Base-by-base conservation (phyloP, 768 basidiomycete genomes). In the Xerocomus spinulosus region DNA sequence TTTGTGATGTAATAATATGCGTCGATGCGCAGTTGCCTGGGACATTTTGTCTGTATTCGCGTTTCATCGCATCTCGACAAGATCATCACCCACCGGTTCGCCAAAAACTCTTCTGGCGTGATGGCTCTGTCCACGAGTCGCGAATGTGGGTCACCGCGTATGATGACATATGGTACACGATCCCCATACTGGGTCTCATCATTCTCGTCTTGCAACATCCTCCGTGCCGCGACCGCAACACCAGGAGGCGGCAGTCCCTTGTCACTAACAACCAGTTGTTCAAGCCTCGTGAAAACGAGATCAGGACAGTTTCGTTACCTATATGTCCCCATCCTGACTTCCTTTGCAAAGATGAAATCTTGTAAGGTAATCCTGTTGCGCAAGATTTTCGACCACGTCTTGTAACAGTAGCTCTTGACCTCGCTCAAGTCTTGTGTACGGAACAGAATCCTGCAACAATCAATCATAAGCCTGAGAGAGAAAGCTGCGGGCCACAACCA, bases 331-430 rank as follows among this genome's bases (percentile, higher is more conserved):
- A 98, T 77, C 57, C 72, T 84, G 24, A 98, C 93, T 67, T 94
- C 91, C 62, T 95, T 95, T 0, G 95, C 84, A 55, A 97, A 92
- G 29, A 92, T 85, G 58, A 96, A 96, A 63, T 98, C 94, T 56
- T 94, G 87, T n/a, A 90, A 69, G 3, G 90, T 85, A 2, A 80
- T 83, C 54, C 78, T 83, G 50, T 89, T 83, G 48, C 90, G 83
- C 37, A 93, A 64, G 34, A 99, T 76, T 61, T 87, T 89, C 9
- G 78, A 74, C 92, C 92, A 98, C 9, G 88, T 85, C 18, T 74
- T 72, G 54, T 77, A 83, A 57, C 92, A 94, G 58, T 93, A 96
- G 5, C 82, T 79, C 65, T 97, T 98, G 58, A 97, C 83, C 56
- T 83, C 70, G 51, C 88, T 94, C 9, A 98, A 73, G 64, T 99